phyloP scores from a whole-genome alignment of 2,329 filamentous ascomycete species.

The Diaporthe nobilis region DNA sequence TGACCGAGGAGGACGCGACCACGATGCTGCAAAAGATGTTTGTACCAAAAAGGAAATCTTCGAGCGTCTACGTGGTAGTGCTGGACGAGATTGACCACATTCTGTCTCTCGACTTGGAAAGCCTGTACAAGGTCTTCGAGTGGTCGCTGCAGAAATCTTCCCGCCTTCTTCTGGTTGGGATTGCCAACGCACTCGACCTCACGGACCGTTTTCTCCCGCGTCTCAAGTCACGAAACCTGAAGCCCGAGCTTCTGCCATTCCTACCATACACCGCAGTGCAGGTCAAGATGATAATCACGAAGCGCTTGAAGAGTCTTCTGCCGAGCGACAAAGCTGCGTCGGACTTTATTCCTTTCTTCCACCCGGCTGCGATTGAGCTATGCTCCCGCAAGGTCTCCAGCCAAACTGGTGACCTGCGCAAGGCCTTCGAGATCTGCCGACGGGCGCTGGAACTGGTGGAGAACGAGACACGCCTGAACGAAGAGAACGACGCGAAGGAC shows the following conservation, averaged over 20 bases:
- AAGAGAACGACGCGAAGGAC: constrained; percentile 74
- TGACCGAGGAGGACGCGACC: constrained; percentile 77
- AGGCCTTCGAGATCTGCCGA: constrained; percentile 94
- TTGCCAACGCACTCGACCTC: constrained; percentile 95
- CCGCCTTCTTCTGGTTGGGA: constrained; percentile 86
- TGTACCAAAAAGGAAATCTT: constrained; percentile 69
- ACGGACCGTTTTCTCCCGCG: constrained; percentile 96
- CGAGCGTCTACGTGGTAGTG: constrained; percentile 82
- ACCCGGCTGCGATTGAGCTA: constrained; percentile 93
- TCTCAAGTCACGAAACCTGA: constrained; percentile 92
- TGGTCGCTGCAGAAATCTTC: constrained; percentile 91
- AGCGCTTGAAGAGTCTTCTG: constrained; percentile 83
- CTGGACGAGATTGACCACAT: constrained; percentile 97
- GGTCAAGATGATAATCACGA: constrained; percentile 88
- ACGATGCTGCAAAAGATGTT: constrained; percentile 80
- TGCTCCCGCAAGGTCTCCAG: constrained; percentile 95
- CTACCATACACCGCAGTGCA: constrained; percentile 91
- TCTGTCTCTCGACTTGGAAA: constrained; percentile 87
- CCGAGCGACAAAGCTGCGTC: constrained; percentile 66
- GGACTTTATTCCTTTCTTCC: constrained; percentile 86
- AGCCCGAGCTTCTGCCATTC: constrained; percentile 90
- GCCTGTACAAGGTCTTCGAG: constrained; percentile 94
- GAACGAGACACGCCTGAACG: constrained; percentile 82
- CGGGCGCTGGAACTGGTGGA: constrained; percentile 92
- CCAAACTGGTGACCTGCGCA: constrained; percentile 93